Conservation (phyloP, 2,329 filamentous ascomycete genomes). For the Zasmidium citrigriseum region DNA sequence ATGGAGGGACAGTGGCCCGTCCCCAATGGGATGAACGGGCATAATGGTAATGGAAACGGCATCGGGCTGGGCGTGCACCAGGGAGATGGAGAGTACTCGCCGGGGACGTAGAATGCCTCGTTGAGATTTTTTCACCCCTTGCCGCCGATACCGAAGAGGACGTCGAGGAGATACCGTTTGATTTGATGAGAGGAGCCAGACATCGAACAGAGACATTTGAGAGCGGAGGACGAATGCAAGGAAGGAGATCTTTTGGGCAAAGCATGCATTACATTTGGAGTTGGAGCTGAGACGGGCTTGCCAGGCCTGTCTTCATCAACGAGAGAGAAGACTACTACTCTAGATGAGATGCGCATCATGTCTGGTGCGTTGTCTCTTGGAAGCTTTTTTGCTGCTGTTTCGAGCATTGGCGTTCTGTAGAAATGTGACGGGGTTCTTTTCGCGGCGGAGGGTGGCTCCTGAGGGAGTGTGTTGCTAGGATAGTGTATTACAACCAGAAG, state of each 20-base stretch:
- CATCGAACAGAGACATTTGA: too few relatives aligned
- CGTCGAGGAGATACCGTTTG: too few relatives aligned
- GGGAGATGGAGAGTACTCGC: slow-evolving; percentile 11
- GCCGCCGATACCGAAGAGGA: too few relatives aligned
- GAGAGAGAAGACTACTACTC: too few relatives aligned
- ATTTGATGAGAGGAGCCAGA: too few relatives aligned
- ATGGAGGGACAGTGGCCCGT: slow-evolving; percentile 25
- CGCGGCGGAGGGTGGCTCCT: background rate
- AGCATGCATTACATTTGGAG: too few relatives aligned
- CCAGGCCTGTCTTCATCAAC: too few relatives aligned
- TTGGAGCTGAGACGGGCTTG: too few relatives aligned
- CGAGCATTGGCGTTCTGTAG: background rate
- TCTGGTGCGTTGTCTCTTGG: background rate
- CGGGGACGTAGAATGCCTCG: slow-evolving; percentile 10
- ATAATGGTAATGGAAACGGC: slow-evolving; percentile 1
- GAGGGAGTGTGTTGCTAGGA: slow-evolving; percentile 5
- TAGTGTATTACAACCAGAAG: slow-evolving; percentile 13
- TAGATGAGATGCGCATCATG: background rate
- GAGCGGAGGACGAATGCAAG: too few relatives aligned
- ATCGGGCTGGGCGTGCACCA: slow-evolving; percentile 10
- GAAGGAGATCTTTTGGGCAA: too few relatives aligned
- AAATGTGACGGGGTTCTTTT: background rate
- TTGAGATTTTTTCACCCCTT: background rate
- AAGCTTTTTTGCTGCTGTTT: background rate
- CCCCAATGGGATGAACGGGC: slow-evolving; percentile 13